A percentile compares a stretch with the other conserved stretches of the same genome.
phyloP scores from a whole-genome alignment of 2,329 filamentous ascomycete species.

The Dactylonectria estremocensis region DNA sequence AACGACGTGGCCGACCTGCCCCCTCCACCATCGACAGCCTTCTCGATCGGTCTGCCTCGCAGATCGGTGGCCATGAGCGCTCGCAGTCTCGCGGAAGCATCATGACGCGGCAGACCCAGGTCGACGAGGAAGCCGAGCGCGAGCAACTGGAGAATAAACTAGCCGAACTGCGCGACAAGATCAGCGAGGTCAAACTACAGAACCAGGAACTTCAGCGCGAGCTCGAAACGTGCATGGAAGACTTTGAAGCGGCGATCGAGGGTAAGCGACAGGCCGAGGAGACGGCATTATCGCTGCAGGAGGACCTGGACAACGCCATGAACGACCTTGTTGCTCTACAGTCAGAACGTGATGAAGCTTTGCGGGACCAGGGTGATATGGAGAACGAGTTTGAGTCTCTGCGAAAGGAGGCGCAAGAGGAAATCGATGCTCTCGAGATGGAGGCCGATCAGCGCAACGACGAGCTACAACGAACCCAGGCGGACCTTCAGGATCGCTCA shows the following conservation, averaged over 20 bases:
- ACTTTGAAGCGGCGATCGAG: slow-evolving; percentile 82
- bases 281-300: slow-evolving; percentile 75
- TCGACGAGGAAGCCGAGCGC: slow-evolving; percentile 80
- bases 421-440: slow-evolving; percentile 77
- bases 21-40: slow-evolving; percentile 87
- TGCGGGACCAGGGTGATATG: slow-evolving; percentile 74
- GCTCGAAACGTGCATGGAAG: slow-evolving; percentile 83
- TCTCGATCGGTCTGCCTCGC: slow-evolving; percentile 92
- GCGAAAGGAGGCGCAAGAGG: slow-evolving; percentile 75
- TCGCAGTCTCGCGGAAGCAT: slow-evolving; percentile 83
- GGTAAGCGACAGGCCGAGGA: slow-evolving; percentile 74
- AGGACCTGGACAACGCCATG: slow-evolving; percentile 84
- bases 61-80: slow-evolving; percentile 78
- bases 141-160: slow-evolving; percentile 90
- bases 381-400: slow-evolving; percentile 75
- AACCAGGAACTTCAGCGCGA: slow-evolving; percentile 92
- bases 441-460: slow-evolving; percentile 81
- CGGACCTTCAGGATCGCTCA: slow-evolving; percentile 81
- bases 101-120: slow-evolving; percentile 73
- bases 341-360: slow-evolving; percentile 87
- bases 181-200: slow-evolving; percentile 88
- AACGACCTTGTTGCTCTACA: slow-evolving; percentile 86
- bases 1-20: slow-evolving; percentile 77
- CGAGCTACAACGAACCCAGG: slow-evolving; percentile 78
- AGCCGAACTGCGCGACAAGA: slow-evolving; percentile 86